These are phyloP conservation scores for Gaertneriomyces semiglobifer DNA, from an alignment of 192 early-diverging fungal species.

Conservation along the genomic window DNA sequence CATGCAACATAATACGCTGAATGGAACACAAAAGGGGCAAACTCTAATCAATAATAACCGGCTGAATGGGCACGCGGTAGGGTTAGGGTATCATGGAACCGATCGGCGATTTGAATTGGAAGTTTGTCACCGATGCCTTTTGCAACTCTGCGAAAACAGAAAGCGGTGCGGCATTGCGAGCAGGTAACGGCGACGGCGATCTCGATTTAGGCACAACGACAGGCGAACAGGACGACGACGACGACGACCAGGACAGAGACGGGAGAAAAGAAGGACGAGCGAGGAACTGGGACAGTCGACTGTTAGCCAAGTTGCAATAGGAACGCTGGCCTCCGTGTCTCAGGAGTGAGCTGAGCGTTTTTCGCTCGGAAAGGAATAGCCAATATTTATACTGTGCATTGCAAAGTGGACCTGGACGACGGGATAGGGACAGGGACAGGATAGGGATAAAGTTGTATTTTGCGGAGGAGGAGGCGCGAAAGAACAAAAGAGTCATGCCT, in stretches of 20 bases:
- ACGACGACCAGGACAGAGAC: too few species aligned
- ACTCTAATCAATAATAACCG: not conserved
- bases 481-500: too few species aligned
- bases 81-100: not conserved
- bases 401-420: not conserved
- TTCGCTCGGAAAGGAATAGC: not conserved
- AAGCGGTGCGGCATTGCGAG: not conserved
- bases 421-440: not conserved
- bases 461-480: not conserved
- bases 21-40: not conserved
- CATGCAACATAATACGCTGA: not conserved
- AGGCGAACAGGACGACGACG: too few species aligned
- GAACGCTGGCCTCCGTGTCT: too few species aligned
- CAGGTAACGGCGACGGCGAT: not conserved
- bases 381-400: not conserved
- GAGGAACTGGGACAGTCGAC: too few species aligned
- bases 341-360: not conserved
- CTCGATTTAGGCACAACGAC: not conserved
- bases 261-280: too few species aligned
- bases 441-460: not conserved
- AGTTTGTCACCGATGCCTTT: not conserved
- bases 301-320: too few species aligned
- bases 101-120: not conserved
- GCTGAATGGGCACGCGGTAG: not conserved
- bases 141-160: not conserved